Conservation (phyloP, 1,284 basidiomycete genomes). For the Ceratobasidium sp. region DNA sequence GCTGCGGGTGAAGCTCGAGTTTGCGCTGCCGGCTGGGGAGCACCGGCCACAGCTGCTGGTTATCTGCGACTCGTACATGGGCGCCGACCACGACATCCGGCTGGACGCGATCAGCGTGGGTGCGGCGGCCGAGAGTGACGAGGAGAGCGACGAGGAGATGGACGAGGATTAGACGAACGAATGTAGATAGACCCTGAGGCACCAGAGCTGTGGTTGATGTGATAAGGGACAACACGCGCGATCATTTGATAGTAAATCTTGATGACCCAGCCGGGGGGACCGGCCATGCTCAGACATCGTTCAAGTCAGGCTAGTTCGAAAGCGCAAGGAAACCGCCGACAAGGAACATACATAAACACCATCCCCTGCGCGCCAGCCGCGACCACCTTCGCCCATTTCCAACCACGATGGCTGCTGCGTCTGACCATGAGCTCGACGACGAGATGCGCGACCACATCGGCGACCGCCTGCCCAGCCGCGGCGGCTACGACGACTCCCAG, state of each 20-base stretch:
- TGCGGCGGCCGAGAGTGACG: slow-evolving; percentile 85
- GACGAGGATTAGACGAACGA: slow-evolving; percentile 53
- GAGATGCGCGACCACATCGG: slow-evolving; percentile 11
- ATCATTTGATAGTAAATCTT: neutral
- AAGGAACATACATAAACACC: neutral
- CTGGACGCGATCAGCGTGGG: slow-evolving; percentile 82
- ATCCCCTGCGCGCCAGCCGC: too few relatives aligned
- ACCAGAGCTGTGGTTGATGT: neutral
- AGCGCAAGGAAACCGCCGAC: neutral
- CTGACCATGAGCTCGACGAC: slow-evolving; percentile 22
- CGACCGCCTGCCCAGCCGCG: slow-evolving; percentile 1
- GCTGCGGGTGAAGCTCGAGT: slow-evolving; percentile 85
- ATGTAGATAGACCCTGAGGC: neutral
- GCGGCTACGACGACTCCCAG: slow-evolving; percentile 10
- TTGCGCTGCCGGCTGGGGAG: slow-evolving; percentile 82
- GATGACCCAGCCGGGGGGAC: neutral
- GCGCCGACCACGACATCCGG: slow-evolving; percentile 89
- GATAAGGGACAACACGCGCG: neutral
- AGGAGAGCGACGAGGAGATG: slow-evolving; percentile 58
- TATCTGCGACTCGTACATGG: slow-evolving; percentile 91
- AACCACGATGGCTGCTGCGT: slow-evolving; percentile 21
- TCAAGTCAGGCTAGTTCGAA: neutral
- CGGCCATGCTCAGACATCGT: neutral
- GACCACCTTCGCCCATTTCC: neutral
- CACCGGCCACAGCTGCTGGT: slow-evolving; percentile 88